Base-by-base conservation (phyloP, 2,329 filamentous ascomycete genomes). In the Tolypocladium ovalisporum region DNA sequence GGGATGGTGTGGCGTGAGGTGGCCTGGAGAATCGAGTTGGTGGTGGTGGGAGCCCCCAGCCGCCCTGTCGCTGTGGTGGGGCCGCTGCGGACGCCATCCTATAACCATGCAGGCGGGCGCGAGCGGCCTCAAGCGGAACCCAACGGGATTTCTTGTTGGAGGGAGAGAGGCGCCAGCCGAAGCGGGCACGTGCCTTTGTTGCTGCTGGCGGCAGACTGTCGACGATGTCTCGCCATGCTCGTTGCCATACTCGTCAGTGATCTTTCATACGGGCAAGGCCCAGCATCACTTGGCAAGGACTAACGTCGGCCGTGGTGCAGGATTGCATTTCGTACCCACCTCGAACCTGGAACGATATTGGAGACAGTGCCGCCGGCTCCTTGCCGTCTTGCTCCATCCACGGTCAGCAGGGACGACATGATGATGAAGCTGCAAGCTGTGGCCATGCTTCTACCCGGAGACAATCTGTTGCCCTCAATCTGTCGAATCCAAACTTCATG, bases 21-120 rank as follows among this genome's bases (percentile, higher is more conserved):
- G 54, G 54, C 35, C 44, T 55, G 56, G 51, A 52, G 29, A 52
- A 52, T 52, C 19, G 47, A 35, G 19, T 34, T 53, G 55, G 47
- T 42, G 54, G 52, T 40, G 22, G 58, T n/a, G n/a, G n/a, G n/a
- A n/a, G n/a, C n/a, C 54, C 51, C 42, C 56, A 56, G 54, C 54
- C 56, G 56, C 57, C 55, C 52, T 53, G 58, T 59, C 56, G 59
- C 58, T 56, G 52, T 58, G 57, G 58, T 61, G 63, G 62, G 60
- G 58, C 62, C 54, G 54, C 53, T 37, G 58, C 55, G 54, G 62
- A 53, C 59, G 58, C 62, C 61, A 56, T 55, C 55, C 57, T 60
- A 58, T 47, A 57, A 56, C 58, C 57, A 57, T 58, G 57, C 57
- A 55, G 52, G 37, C 56, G 17, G 34, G 54, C 39, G 17, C 24